Evolutionary conservation across 2,329 filamentous ascomycete genomes (phyloP), one percentile per base, ranked within the genome.

Genomic region (Xylariales sp.): DNA sequence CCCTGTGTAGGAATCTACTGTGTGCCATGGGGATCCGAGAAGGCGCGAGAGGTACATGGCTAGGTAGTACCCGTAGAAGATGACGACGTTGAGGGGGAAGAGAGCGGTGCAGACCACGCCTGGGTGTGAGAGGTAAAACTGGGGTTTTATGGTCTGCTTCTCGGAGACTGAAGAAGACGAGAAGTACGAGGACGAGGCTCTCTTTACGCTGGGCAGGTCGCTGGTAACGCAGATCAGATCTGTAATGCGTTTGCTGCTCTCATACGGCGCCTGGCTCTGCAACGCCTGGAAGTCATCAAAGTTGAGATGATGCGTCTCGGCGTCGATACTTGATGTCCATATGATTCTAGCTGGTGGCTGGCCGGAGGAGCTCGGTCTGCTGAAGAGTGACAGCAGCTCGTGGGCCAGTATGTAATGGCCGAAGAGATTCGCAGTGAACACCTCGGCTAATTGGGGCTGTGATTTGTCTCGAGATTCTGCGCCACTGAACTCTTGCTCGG

Each of bases 391-490:
- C 51, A 85, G 74, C 9, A 97, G 74, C 56, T 84, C 80, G 61
- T 95, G 90, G 12, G 80, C 79, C 18, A 98, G 79, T 56, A 96
- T 68, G 60, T 98, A 97, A 66, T 98, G 93, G 0, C 93, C 93
- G 58, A 98, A 97, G 21, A 95, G 76, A 58, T 97, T 97, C 37
- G 91, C 84, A 59, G 84, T 85, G 60, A 97, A 98, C 14, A 95
- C 80, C 51, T 88, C 75, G 3, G 88, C 90, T 1, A 98, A 68
- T 4, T 70, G 66, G 1, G 84, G 81, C 44, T 81, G 76, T 12
- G 65, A 52, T 51, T 74, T 31, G 12, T 9, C 37, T 20, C 5
- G 50, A 51, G 41, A 34, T 41, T 49, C 43, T 19, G 45, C 47
- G 18, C 35, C 43, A 20, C 56, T 45, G 9, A 61, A 42, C 40